Percentiles rank a stretch among this genome's conserved stretches.
phyloP scores from a whole-genome alignment of 176 grass and related monocot genomes.

The Hordeum marinum region DNA sequence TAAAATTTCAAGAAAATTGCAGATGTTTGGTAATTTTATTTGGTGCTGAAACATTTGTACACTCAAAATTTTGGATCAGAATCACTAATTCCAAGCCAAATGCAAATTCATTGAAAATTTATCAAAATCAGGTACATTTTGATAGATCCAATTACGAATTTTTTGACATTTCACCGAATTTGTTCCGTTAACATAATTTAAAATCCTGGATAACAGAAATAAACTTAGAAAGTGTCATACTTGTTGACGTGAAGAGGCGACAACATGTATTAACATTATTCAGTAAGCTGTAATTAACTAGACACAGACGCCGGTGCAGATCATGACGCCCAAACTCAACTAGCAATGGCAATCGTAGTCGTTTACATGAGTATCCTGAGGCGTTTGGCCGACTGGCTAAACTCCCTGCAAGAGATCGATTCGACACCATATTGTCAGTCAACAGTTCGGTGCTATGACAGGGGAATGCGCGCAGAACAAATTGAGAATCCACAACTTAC shows the following conservation, averaged over 20 bases:
- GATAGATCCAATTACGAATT: not conserved
- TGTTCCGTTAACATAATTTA: no score
- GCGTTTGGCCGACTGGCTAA: constrained; percentile 46
- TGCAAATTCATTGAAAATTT: no score
- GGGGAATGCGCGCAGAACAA: no score
- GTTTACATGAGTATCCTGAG: constrained; percentile 53
- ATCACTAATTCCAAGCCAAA: no score
- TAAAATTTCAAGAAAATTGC: no score
- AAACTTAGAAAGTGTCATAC: no score
- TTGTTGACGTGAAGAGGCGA: no score
- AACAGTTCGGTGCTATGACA: no score
- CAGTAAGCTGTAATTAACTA: not conserved
- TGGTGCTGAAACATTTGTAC: no score
- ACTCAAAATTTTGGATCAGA: no score
- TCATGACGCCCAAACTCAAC: not conserved
- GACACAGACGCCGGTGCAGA: not conserved
- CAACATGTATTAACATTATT: not conserved
- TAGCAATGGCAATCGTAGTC: not conserved
- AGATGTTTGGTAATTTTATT: no score
- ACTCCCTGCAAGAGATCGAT: constrained; percentile 24
- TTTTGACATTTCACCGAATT: not conserved
- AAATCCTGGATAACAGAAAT: no score
- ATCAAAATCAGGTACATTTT: not conserved
- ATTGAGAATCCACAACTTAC: constrained; percentile 20
- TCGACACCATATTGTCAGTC: not conserved